Conservation (phyloP, 164 flowering plant genomes). For the Stephania cephalantha region DNA sequence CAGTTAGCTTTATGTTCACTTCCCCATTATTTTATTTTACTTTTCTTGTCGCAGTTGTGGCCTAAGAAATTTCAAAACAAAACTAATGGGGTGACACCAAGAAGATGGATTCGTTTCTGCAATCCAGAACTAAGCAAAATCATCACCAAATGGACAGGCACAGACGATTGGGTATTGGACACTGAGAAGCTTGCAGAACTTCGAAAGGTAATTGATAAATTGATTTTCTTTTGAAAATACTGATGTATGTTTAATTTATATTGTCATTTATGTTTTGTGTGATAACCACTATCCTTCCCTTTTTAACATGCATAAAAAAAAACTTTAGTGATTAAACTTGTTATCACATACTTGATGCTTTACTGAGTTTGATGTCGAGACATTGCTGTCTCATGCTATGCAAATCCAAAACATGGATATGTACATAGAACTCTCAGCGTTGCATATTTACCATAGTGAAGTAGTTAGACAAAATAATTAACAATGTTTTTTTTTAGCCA, state of each 20-base stretch:
- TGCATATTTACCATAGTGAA: background rate
- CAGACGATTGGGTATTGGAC: conserved; percentile 72
- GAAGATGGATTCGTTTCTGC: conserved; percentile 92
- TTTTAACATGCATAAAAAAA: background rate
- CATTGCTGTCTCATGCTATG: background rate
- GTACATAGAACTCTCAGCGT: background rate
- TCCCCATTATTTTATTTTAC: conserved; percentile 1
- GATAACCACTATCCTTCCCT: background rate
- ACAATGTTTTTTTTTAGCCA: too few species aligned
- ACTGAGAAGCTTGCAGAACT: conserved; percentile 73
- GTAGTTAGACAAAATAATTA: background rate
- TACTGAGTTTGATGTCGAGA: background rate
- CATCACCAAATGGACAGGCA: conserved; percentile 68
- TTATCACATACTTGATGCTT: background rate
- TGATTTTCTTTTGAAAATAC: background rate
- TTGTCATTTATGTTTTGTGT: background rate
- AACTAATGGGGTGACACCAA: conserved; percentile 95
- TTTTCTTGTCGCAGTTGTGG: conserved; percentile 63
- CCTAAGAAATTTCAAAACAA: conserved; percentile 93
- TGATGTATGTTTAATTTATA: background rate
- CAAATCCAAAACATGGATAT: background rate
- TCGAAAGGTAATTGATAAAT: conserved; percentile 46
- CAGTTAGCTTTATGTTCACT: conserved; percentile 3
- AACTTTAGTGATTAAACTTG: background rate
- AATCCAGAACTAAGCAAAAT: conserved; percentile 71